These are phyloP conservation scores for Teratosphaeria gauchensis DNA, from an alignment of 2,329 filamentous ascomycete species.

Conservation along the genomic window DNA sequence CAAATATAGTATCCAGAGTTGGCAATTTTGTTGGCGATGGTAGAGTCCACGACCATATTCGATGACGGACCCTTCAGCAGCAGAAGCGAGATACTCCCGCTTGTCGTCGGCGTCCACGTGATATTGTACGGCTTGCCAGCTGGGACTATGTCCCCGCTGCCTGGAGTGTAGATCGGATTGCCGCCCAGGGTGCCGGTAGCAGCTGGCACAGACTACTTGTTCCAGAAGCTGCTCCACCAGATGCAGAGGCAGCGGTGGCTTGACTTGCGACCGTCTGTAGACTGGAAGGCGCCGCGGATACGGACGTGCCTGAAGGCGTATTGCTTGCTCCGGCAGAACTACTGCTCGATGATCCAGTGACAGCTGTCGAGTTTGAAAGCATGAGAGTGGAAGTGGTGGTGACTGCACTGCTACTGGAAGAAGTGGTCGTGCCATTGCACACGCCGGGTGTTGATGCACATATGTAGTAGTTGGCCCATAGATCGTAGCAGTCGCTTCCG, in stretches of 20 bases:
- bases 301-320: background rate
- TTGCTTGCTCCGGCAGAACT: background rate
- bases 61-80: conserved; percentile 50
- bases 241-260: background rate
- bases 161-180: conserved; percentile 27
- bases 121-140: conserved; percentile 30
- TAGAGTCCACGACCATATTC: conserved; percentile 43
- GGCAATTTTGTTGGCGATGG: conserved; percentile 43
- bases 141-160: conserved; percentile 44
- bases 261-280: background rate
- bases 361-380: no score
- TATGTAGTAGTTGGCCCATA: conserved; percentile 1
- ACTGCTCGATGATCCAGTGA: background rate
- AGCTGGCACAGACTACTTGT: background rate
- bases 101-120: conserved; percentile 44
- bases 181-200: background rate
- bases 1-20: conserved; percentile 49
- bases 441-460: background rate
- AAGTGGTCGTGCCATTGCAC: background rate
- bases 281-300: background rate
- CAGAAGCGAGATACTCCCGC: conserved; percentile 46
- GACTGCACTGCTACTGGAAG: background rate
- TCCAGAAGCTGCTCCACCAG: background rate
- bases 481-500: background rate
- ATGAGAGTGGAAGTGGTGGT: background rate